Percentiles rank a stretch among this genome's conserved stretches.
These are phyloP conservation scores for Malus hybrid DNA, from an alignment of 331 rosid genomes.

Conservation along the genomic window DNA sequence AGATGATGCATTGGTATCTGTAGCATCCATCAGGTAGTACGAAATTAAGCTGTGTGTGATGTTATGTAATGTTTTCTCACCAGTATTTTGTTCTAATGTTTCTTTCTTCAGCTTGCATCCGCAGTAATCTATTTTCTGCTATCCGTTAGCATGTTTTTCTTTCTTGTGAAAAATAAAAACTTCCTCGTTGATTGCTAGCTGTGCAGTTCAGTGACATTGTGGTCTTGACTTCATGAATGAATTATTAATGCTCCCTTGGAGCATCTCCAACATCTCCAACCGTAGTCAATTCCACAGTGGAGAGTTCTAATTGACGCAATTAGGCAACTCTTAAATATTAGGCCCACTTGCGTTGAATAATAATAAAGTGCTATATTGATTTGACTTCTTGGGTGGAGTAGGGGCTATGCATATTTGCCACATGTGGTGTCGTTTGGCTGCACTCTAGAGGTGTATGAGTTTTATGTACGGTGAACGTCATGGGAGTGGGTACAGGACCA, in stretches of 20 bases:
- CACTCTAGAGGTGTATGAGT: background rate
- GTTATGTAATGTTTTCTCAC: background rate
- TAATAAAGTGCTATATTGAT: too few species aligned
- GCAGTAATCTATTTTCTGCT: background rate
- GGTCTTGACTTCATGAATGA: background rate
- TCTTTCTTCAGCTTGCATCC: background rate
- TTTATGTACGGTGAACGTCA: background rate
- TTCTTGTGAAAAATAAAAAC: background rate
- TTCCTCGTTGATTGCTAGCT: background rate
- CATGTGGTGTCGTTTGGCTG: background rate
- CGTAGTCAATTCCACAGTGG: too few species aligned
- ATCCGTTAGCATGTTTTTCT: too few species aligned
- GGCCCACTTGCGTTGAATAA: too few species aligned
- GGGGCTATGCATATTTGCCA: too few species aligned
- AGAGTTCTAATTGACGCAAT: too few species aligned
- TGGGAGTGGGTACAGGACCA: background rate
- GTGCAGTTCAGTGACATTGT: background rate
- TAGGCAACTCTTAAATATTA: too few species aligned
- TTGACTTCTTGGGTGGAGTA: too few species aligned
- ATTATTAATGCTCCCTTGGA: background rate
- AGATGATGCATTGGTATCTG: constrained; percentile 77
- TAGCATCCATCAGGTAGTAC: constrained; percentile 84
- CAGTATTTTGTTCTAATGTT: background rate
- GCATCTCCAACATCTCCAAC: background rate
- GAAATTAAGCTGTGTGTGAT: background rate